These are phyloP conservation scores for Croton setiger DNA, from an alignment of 441 rosid genomes.

Conservation along the genomic window DNA sequence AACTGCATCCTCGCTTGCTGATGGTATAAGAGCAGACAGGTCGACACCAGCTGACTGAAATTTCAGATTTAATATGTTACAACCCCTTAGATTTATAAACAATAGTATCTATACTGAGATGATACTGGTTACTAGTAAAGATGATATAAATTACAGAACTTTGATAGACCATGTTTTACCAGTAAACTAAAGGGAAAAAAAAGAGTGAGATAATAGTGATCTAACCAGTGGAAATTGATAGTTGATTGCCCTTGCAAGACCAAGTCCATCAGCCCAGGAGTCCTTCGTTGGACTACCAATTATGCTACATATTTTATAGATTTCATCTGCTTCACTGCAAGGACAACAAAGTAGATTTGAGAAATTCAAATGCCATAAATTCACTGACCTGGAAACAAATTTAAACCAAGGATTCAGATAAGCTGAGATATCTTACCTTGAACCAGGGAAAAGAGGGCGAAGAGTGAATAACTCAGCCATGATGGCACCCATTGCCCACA, in stretches of 20 bases:
- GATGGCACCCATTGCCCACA: slow-evolving; percentile 99
- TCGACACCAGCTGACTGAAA: slow-evolving; percentile 61
- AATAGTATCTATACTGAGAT: not conserved
- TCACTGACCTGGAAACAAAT: not conserved
- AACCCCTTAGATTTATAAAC: not conserved
- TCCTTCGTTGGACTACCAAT: slow-evolving; percentile 76
- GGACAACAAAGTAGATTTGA: slow-evolving; percentile 14
- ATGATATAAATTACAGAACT: not conserved
- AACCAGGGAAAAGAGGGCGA: slow-evolving; percentile 92
- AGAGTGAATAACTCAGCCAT: slow-evolving; percentile 82
- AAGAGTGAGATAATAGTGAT: not conserved
- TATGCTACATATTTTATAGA: slow-evolving; percentile 85
- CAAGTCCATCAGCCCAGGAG: slow-evolving; percentile 83
- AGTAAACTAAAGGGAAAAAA: too few species aligned
- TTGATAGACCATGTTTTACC: too few species aligned
- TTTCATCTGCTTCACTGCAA: slow-evolving; percentile 94
- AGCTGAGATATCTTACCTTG: slow-evolving; percentile 18
- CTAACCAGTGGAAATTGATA: slow-evolving; percentile 85
- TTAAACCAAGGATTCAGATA: not conserved
- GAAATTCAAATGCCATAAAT: not conserved
- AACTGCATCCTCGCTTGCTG: slow-evolving; percentile 71
- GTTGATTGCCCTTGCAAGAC: slow-evolving; percentile 71
- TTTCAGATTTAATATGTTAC: not conserved
- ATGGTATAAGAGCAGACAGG: slow-evolving; percentile 61
- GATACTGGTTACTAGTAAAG: not conserved